A percentile compares a stretch with the other conserved stretches of the same genome.
phyloP scores from a whole-genome alignment of 306 rosid species.

The Macrotyloma uniflorum region DNA sequence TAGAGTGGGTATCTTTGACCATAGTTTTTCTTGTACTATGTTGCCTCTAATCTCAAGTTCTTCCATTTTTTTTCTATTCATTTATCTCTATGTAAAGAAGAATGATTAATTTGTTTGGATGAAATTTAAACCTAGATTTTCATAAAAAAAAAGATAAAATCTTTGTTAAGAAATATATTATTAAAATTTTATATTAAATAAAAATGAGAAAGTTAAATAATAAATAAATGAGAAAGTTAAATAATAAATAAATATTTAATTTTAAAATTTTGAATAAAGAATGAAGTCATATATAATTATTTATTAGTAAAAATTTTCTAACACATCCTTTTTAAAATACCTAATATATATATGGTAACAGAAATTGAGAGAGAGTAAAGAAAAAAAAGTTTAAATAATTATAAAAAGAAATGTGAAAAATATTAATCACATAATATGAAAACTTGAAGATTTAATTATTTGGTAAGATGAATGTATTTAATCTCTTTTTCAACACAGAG shows the following conservation, averaged over 20 bases:
- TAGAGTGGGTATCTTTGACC: conserved; percentile 11
- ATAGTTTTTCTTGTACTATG: background rate
- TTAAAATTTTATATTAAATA: too few species aligned
- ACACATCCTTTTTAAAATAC: too few species aligned
- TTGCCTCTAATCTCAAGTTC: background rate
- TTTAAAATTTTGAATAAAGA: too few species aligned
- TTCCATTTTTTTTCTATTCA: conserved; percentile 27
- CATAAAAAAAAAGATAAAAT: background rate
- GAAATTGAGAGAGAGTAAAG: too few species aligned
- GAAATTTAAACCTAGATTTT: background rate
- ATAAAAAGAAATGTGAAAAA: background rate
- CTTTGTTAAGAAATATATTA: background rate
- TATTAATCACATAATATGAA: background rate
- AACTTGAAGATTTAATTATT: background rate
- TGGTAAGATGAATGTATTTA: background rate
- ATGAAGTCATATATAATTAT: too few species aligned
- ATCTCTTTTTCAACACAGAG: background rate
- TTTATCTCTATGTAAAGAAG: background rate
- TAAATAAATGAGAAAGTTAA: too few species aligned
- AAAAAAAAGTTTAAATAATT: background rate
- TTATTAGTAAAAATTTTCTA: too few species aligned
- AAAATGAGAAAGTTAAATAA: too few species aligned
- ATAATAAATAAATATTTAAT: too few species aligned
- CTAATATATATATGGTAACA: too few species aligned
- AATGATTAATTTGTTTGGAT: background rate